Percentiles rank a stretch among this genome's conserved stretches.
Evolutionary conservation across 495 filamentous ascomycete genomes (phyloP).

Genomic region (Umbilicaria muhlenbergii): DNA sequence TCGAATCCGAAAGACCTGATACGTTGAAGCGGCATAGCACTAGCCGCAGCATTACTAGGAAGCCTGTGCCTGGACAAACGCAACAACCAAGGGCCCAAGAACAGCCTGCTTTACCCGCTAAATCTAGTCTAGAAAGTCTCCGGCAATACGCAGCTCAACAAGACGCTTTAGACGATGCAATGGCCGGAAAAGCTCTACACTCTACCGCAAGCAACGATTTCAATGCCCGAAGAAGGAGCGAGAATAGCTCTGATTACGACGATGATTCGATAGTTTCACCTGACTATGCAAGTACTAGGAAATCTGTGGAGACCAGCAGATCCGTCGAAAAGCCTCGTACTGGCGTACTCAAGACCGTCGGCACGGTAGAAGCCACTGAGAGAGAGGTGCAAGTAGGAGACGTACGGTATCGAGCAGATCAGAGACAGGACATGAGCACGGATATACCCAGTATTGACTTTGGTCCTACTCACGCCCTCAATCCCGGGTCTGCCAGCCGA

Average conservation of each 20-base stretch:
- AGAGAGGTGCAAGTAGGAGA: conserved; percentile 44
- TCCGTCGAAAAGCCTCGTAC: conserved; percentile 57
- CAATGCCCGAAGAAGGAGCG: too few species aligned
- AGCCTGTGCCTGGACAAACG: conserved; percentile 42
- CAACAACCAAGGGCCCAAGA: conserved; percentile 1
- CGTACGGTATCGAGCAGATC: conserved; percentile 30
- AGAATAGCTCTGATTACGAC: conserved; percentile 19
- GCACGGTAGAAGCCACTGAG: conserved; percentile 33
- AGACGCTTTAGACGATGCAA: conserved; percentile 38
- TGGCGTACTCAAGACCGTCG: conserved; percentile 71
- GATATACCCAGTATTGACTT: conserved; percentile 74
- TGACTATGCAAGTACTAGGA: conserved; percentile 58
- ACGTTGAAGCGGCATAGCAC: conserved; percentile 14
- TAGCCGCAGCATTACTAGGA: conserved; percentile 36
- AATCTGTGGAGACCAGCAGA: conserved; percentile 43
- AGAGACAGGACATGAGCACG: conserved; percentile 18
- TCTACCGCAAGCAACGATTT: neutral
- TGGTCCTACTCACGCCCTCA: conserved; percentile 57
- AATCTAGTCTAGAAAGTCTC: conserved; percentile 48
- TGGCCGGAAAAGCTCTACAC: neutral
- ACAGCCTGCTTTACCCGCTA: conserved; percentile 10
- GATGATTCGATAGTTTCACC: conserved; percentile 32
- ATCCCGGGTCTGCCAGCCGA: conserved; percentile 29
- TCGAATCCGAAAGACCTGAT: conserved; percentile 17
- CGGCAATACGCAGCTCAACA: conserved; percentile 48